Base-by-base conservation (phyloP, 768 basidiomycete genomes). In the Boletus vermiculosoides region DNA sequence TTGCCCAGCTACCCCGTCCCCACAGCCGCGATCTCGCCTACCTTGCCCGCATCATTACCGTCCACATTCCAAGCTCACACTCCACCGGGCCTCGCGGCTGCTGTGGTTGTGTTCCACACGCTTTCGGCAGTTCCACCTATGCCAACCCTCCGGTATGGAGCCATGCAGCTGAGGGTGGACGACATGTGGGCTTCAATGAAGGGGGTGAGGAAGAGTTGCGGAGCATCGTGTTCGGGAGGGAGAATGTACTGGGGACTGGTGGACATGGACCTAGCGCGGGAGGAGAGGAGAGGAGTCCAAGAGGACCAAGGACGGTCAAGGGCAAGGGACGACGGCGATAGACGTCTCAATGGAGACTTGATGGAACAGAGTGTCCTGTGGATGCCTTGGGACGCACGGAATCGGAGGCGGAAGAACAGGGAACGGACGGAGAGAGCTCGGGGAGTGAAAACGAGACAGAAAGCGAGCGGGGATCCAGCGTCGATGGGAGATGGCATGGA, bases 401-500 rank as follows among this genome's bases (percentile, higher is more conserved):
- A 73, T 83, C 82, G 59, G 90, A 92, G 71, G 88, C 78, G 22
- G 87, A 86, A 64, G 89, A 92, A 63, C 89, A 91, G 68, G 74
- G 71, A 33, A 72, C 61, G 51, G 74, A 63, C 20, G 73, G 70
- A 5, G 71, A 72, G 30, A 73, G 64, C 13, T 63, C 60, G 5
- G 11, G 68, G 42, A 62, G 51, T 5, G 63, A 64, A 20, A 65
- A 67, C 10, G 70, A 71, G 18, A 66, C 75, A 9, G 63, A 70
- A 46, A 67, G 66, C 25, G 67, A 73, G 34, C 60, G 61, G n/a
- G 71, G 63, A 41, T 65, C 65, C 16, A 66, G 66, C 3, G 63
- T 55, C 50, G 63, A 57, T 48, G 34, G 66, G 52, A 28, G 62
- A 64, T 25, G 61, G 54, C 0, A 42, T 60, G 25, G 66, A 61